A percentile compares a stretch with the other conserved stretches of the same genome.
Conservation (phyloP, 1,284 basidiomycete species). For the Leccinum subfulvum region DNA sequence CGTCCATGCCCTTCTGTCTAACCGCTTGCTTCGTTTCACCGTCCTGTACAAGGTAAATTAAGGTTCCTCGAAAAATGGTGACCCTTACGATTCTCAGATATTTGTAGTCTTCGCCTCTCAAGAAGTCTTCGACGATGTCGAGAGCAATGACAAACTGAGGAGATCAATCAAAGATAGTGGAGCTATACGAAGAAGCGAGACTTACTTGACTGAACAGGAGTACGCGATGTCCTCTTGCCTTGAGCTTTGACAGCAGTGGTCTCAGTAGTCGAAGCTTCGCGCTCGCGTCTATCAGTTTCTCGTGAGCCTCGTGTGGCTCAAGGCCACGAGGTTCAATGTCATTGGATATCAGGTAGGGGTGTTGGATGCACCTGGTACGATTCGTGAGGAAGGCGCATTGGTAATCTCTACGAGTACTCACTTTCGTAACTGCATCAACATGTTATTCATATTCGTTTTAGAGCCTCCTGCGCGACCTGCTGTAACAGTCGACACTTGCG, state of each 20-base stretch:
- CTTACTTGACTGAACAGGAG: slow-evolving; percentile 94
- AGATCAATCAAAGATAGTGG: slow-evolving; percentile 1
- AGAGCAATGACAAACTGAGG: slow-evolving; percentile 91
- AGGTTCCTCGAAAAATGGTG: slow-evolving; percentile 7
- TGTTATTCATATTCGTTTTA: slow-evolving; percentile 67
- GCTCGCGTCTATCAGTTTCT: slow-evolving; percentile 81
- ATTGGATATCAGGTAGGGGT: slow-evolving; percentile 84
- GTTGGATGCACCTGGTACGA: slow-evolving; percentile 70
- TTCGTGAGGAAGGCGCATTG: slow-evolving; percentile 5
- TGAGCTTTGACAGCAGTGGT: slow-evolving; percentile 82
- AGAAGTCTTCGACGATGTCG: slow-evolving; percentile 90
- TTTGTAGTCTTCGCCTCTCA: slow-evolving; percentile 85
- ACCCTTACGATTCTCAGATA: slow-evolving; percentile 80
- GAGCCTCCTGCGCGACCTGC: slow-evolving; percentile 34
- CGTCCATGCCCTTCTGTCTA: slow-evolving; percentile 93
- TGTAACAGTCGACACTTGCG: slow-evolving; percentile 39
- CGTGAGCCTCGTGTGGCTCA: slow-evolving; percentile 62
- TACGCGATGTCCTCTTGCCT: slow-evolving; percentile 89
- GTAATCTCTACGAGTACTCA: slow-evolving; percentile 35
- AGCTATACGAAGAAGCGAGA: slow-evolving; percentile 2
- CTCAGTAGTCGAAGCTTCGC: slow-evolving; percentile 87
- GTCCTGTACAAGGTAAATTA: slow-evolving; percentile 53
- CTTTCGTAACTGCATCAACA: slow-evolving; percentile 87
- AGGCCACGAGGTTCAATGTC: slow-evolving; percentile 80
- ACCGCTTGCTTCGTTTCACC: slow-evolving; percentile 85